These are phyloP conservation scores for Aureobasidium zeae DNA, from an alignment of 2,329 filamentous ascomycete genomes.

Conservation along the genomic window DNA sequence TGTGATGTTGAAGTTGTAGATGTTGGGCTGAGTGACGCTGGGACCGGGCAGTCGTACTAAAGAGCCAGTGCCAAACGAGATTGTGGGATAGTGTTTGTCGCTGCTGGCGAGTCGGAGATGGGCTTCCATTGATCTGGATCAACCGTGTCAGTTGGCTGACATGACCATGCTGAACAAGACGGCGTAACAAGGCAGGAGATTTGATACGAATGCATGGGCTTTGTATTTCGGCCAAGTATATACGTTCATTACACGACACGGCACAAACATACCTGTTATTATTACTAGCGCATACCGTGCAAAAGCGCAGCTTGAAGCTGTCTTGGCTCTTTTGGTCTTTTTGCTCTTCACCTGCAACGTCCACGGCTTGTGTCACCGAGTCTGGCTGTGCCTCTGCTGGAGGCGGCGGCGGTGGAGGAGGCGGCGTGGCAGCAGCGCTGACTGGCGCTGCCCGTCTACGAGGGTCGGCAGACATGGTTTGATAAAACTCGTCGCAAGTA, in stretches of 20 bases:
- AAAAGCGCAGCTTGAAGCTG: slow-evolving; percentile 88
- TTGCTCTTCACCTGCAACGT: slow-evolving; percentile 31
- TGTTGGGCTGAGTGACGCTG: slow-evolving; percentile 84
- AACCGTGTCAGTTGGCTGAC: slow-evolving; percentile 29
- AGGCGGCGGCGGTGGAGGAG: slow-evolving; percentile 45
- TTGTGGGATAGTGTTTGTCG: slow-evolving; percentile 67
- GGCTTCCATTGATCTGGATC: slow-evolving; percentile 96
- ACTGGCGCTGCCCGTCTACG: slow-evolving; percentile 34
- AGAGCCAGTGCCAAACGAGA: slow-evolving; percentile 94
- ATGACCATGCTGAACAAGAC: slow-evolving; percentile 8
- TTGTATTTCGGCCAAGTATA: slow-evolving; percentile 15
- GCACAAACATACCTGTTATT: slow-evolving; percentile 81
- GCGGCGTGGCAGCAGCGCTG: slow-evolving; percentile 28
- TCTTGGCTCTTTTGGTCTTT: slow-evolving; percentile 32
- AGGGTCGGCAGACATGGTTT: slow-evolving; percentile 37
- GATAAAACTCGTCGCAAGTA: too few relatives aligned
- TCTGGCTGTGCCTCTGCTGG: slow-evolving; percentile 31
- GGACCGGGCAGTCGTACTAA: slow-evolving; percentile 89
- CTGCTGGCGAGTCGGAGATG: slow-evolving; percentile 83
- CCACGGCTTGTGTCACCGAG: slow-evolving; percentile 20
- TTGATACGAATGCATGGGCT: background rate
- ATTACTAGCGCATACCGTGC: slow-evolving; percentile 97
- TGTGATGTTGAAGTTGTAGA: slow-evolving; percentile 96
- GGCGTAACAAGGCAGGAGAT: background rate
- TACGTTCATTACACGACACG: slow-evolving; percentile 5